Base-by-base conservation (phyloP, 2,329 filamentous ascomycete species). In the Daldinia sp. region DNA sequence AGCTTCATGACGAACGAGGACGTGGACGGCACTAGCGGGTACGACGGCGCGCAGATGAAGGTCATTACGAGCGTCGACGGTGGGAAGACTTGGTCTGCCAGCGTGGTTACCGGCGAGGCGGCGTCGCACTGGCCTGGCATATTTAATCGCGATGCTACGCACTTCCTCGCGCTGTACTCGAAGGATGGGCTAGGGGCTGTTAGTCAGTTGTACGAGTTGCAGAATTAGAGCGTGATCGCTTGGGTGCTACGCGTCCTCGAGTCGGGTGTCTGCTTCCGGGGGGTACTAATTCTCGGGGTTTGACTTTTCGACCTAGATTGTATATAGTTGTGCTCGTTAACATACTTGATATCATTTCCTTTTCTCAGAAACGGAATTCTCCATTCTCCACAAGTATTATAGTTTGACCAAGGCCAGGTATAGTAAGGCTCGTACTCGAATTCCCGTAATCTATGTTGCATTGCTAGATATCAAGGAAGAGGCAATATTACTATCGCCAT, bases 1-100 rank as follows among this genome's bases (percentile, higher is more conserved):
- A 78, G 76, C 58, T 82, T 82, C 70, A 79, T 80, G 72, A 81
- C 79, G 1, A 77, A 82, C 63, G 80, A 82, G 67, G 78, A 78
- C 50, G 63, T 68, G 4, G 68, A 60, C 3, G 50, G 41, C 4
- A 63, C 41, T 6, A 65, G 21, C 27, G 63, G 68, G 3, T 53
- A 66, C 25, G 71, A 72, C 30, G 71, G 72, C n/a, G 71, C 66
- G 10, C 69, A 73, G 43, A 74, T 76, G 68, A 77, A 77, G 59
- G 67, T 75, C 4, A 52, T 77, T 3, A 72, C 68, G 0, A 76
- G 73, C 19, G 53, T 66, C 6, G 70, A 74, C 4, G 70, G 63
- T 3, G 75, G 70, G 0, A 56, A 15, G 21, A 68, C 69, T 0
- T 76, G 76, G 76, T 68, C 69, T 25, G 29, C 32, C 0, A 63